These are phyloP conservation scores for Eutypa lata DNA, from an alignment of 2,329 filamentous ascomycete species.

Conservation along the genomic window DNA sequence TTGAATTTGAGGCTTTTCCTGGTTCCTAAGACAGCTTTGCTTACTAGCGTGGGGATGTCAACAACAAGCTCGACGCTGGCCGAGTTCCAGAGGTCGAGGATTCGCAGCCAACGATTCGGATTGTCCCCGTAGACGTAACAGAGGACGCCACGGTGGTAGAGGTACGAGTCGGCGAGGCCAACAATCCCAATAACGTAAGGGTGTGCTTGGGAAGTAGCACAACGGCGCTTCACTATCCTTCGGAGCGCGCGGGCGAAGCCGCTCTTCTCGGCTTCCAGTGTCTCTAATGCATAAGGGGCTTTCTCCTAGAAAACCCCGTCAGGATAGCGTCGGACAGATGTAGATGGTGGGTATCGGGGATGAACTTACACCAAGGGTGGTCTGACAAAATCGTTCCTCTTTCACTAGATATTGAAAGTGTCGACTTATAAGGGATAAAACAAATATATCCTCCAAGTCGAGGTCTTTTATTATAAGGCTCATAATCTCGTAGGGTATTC, in stretches of 20 bases:
- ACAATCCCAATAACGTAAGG: constrained; percentile 62
- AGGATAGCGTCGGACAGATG: constrained; percentile 13
- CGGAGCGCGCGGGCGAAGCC: constrained; percentile 53
- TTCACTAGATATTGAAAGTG: constrained; percentile 48
- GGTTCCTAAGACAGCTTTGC: constrained; percentile 33
- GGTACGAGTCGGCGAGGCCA: constrained; percentile 57
- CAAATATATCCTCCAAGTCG: constrained; percentile 55
- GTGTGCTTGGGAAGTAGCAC: constrained; percentile 56
- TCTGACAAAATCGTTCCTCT: constrained; percentile 55
- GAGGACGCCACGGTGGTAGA: constrained; percentile 61
- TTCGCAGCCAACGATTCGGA: constrained; percentile 40
- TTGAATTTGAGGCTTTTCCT: constrained; percentile 35
- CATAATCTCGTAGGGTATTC: constrained; percentile 63
- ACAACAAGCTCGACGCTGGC: constrained; percentile 52
- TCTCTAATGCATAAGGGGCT: constrained; percentile 29
- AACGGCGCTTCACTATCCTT: constrained; percentile 57
- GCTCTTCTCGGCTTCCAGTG: constrained; percentile 24
- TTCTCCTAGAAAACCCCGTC: constrained; percentile 27
- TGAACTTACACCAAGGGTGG: constrained; percentile 52
- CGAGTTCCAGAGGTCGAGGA: constrained; percentile 55
- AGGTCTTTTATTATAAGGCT: constrained; percentile 54
- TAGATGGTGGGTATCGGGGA: constrained; percentile 9
- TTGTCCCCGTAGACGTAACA: constrained; percentile 56
- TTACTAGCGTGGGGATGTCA: constrained; percentile 43
- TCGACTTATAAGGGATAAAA: constrained; percentile 50